Conservation (phyloP, 768 basidiomycete genomes). For the Lactifluus rugatus region DNA sequence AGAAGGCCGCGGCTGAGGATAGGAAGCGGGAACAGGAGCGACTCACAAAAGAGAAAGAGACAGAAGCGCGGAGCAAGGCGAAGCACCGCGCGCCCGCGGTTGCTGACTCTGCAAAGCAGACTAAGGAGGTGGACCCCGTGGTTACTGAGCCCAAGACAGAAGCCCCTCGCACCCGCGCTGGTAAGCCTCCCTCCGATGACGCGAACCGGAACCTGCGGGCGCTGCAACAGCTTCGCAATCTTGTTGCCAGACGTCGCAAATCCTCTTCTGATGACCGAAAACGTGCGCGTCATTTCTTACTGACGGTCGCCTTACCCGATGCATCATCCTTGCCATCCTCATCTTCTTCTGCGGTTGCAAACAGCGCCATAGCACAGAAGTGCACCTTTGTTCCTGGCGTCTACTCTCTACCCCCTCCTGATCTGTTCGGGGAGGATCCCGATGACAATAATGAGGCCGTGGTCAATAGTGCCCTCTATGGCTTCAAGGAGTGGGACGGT, state of each 20-base stretch:
- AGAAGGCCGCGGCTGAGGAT: not conserved
- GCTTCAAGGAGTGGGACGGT: slow-evolving; percentile 46
- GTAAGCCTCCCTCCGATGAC: slow-evolving; percentile 3
- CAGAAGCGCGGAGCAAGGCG: not conserved
- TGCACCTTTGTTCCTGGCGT: slow-evolving; percentile 38
- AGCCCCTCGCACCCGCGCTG: not conserved
- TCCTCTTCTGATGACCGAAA: slow-evolving; percentile 24
- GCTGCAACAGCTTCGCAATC: slow-evolving; percentile 24
- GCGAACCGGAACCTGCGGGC: slow-evolving; percentile 14
- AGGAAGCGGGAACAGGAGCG: slow-evolving; percentile 11
- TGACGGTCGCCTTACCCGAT: slow-evolving; percentile 34
- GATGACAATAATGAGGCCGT: slow-evolving; percentile 15
- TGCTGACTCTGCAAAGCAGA: not conserved
- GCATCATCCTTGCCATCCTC: slow-evolving; percentile 20
- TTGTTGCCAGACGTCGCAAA: slow-evolving; percentile 23
- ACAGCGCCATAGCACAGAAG: slow-evolving; percentile 26
- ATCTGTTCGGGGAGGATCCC: slow-evolving; percentile 22
- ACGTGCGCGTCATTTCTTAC: slow-evolving; percentile 37
- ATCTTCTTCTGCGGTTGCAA: slow-evolving; percentile 35
- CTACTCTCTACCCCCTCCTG: slow-evolving; percentile 32
- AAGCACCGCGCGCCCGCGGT: not conserved
- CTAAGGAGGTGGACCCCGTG: not conserved
- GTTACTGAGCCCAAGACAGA: slow-evolving; percentile 2
- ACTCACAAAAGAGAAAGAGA: slow-evolving; percentile 14
- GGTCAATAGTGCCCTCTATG: slow-evolving; percentile 35